These are phyloP conservation scores for Mycena haematopus DNA, from an alignment of 768 basidiomycete species.

Conservation along the genomic window DNA sequence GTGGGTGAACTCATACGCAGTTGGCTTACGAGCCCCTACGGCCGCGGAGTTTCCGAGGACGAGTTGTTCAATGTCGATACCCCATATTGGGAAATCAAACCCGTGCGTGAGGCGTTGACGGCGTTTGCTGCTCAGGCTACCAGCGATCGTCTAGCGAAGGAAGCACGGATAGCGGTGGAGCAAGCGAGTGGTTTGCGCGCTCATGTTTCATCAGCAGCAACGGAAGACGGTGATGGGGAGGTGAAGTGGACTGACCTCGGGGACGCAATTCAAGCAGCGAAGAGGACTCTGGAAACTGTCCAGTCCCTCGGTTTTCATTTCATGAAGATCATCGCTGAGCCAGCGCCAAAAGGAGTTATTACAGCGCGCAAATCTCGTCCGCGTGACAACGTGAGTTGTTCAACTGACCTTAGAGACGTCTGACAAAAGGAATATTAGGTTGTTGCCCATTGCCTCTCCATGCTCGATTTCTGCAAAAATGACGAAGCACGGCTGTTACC, in stretches of 20 bases:
- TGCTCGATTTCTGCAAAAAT: neutral
- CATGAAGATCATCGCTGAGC: no score
- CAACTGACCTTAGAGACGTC: no score
- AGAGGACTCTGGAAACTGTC: no score
- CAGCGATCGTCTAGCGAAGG: neutral
- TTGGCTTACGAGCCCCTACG: conserved; percentile 2
- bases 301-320: no score
- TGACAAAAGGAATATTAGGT: no score
- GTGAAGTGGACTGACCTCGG: no score
- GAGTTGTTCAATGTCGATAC: neutral
- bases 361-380: no score
- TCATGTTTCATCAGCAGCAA: neutral
- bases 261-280: no score
- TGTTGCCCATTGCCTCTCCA: no score
- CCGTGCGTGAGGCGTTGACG: neutral
- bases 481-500: neutral
- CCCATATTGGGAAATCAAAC: neutral
- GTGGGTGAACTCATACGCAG: neutral
- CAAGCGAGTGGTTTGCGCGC: neutral
- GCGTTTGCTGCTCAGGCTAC: neutral
- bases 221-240: no score
- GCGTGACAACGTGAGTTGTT: no score
- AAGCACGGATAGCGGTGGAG: neutral
- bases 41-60: neutral
- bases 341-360: no score